Evolutionary conservation across 371 early-diverging fungal genomes (phyloP), one percentile per base, ranked within the genome.

Genomic region (Apophysomyces trapeziformis): DNA sequence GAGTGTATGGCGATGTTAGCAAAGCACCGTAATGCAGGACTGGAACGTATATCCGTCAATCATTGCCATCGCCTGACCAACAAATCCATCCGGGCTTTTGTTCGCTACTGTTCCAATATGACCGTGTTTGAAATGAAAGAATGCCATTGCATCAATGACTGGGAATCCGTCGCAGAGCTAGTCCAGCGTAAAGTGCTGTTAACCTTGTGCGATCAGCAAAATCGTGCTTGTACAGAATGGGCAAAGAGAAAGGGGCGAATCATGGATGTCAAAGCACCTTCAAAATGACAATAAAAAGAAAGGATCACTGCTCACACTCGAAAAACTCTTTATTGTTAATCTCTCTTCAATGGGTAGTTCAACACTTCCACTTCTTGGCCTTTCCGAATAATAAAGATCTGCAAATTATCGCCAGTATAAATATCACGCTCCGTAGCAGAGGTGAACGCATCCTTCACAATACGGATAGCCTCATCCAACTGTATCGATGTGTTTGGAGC

Each of bases 341-440:
- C 93, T 72, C 77, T 86, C 87, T 91, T 93, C 78, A 99, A 85
- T 45, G 85, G 86, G 71, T 87, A 81, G 67, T 78, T 76, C 75
- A 92, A 86, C 68, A 89, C 83, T 62, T 86, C 83, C 39, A 96
- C 92, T 39, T 94, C 95, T 16, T 89, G 89, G 18, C 69, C 76
- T 68, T 83, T 87, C 61, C 87, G 92, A 58, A 99, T 88, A 54
- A 96, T 87, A 76, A 91, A 97, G 68, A 99, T 89, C 71, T 99
- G 97, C 12, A 99, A 82, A 73, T 82, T 88, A 82, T 99, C 99
- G 69, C 99, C 99, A 14, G 99, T 99, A 84, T 99, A 93, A 66
- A 99, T 99, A 82, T 99, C 99, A 71, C 99, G 93, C 83, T 99
- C 99, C 6, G 99, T 92, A 38, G 99, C 99, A 35, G 96, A 91